These are phyloP conservation scores for Paecilomyces dactylethromorphus DNA, from an alignment of 2,329 filamentous ascomycete species.

Conservation along the genomic window DNA sequence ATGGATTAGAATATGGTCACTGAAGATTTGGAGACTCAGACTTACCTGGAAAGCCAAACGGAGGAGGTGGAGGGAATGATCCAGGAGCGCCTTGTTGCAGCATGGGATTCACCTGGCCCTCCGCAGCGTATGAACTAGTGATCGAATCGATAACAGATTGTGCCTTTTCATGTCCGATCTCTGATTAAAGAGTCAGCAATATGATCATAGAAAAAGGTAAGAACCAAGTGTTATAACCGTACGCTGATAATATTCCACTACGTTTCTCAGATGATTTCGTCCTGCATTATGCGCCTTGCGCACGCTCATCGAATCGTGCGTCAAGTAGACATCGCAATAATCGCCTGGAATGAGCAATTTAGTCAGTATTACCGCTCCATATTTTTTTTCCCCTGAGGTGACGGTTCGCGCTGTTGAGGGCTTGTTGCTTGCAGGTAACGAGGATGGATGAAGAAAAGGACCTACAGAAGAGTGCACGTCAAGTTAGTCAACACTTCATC, in stretches of 20 bases:
- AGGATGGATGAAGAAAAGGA: conserved; percentile 11
- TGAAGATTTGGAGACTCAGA: conserved; percentile 2
- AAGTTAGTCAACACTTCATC: conserved; percentile 27
- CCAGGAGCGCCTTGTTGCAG: conserved; percentile 55
- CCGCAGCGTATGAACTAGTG: conserved; percentile 88
- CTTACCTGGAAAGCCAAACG: conserved; percentile 59
- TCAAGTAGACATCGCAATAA: conserved; percentile 99
- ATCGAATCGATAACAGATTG: conserved; percentile 98
- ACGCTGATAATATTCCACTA: conserved; percentile 98
- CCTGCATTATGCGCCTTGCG: conserved; percentile 97
- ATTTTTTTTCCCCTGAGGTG: conserved; percentile 3
- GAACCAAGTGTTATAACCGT: conserved; percentile 20
- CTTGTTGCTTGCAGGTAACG: neutral
- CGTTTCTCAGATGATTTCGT: conserved; percentile 93
- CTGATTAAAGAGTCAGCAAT: conserved; percentile 38
- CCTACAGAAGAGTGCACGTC: conserved; percentile 63
- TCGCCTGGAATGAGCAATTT: conserved; percentile 53
- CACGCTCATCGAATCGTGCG: conserved; percentile 99
- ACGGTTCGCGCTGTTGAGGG: conserved; percentile 7
- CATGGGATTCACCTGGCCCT: conserved; percentile 89
- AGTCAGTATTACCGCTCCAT: conserved; percentile 10
- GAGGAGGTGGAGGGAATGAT: conserved; percentile 44
- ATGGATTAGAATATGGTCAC: conserved; percentile 1
- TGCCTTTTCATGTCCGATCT: conserved; percentile 97
- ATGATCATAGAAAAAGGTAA: neutral